Percentiles rank a stretch among this genome's conserved stretches.
Conservation (phyloP, 495 filamentous ascomycete genomes). For the Annulohypoxylon maeteangense region DNA sequence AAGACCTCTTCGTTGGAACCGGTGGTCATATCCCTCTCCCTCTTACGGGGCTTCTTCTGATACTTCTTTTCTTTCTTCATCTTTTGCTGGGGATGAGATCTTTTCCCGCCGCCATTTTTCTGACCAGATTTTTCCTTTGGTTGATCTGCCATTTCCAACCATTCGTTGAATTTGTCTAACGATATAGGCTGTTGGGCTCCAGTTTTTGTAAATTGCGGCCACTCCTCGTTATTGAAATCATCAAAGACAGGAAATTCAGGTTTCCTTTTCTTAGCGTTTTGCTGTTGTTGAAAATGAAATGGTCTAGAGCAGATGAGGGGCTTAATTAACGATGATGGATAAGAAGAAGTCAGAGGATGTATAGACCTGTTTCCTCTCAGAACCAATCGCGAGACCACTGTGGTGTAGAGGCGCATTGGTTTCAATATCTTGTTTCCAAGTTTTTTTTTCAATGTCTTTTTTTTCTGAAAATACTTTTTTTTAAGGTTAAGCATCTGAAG, state of each 20-base stretch:
- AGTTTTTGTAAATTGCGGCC: not conserved
- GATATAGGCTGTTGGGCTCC: not conserved
- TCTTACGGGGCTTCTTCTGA: constrained; percentile 48
- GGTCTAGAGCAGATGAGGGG: not conserved
- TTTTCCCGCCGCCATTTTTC: constrained; percentile 12
- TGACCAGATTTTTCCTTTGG: not conserved
- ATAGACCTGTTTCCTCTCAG: not conserved
- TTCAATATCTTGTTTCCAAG: constrained; percentile 3
- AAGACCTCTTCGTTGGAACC: constrained; percentile 80
- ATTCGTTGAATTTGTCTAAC: not conserved
- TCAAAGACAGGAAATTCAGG: not conserved
- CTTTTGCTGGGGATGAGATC: constrained; percentile 6
- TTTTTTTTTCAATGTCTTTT: not conserved
- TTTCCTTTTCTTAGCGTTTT: not conserved
- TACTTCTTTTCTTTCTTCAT: constrained; percentile 64
- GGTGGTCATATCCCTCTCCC: constrained; percentile 61
- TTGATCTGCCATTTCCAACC: constrained; percentile 9
- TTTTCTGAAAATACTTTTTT: not conserved
- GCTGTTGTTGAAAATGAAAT: not conserved
- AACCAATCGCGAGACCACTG: constrained; percentile 9
- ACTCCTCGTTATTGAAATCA: not conserved
- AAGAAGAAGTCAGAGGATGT: not conserved
- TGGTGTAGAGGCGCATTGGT: constrained; percentile 15
- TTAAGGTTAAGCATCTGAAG: not conserved
- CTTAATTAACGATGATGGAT: constrained; percentile 3